Conservation (phyloP, 1,284 basidiomycete species). For the Pholiota adiposa region DNA sequence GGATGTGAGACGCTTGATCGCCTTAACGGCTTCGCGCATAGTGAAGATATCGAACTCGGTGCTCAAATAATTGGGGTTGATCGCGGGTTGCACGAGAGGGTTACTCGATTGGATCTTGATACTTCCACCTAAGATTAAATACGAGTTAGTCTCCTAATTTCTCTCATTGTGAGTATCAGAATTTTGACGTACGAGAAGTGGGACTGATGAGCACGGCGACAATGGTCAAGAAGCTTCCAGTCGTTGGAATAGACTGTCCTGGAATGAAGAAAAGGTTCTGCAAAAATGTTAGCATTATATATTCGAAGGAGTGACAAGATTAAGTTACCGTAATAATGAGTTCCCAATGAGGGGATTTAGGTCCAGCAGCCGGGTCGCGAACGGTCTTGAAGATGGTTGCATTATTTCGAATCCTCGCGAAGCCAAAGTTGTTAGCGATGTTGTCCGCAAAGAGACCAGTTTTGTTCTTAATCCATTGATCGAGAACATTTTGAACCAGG, state of each 20-base stretch:
- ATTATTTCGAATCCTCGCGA: conserved; percentile 28
- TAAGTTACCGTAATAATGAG: conserved; percentile 29
- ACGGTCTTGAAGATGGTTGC: conserved; percentile 23
- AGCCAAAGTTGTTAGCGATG: conserved; percentile 32
- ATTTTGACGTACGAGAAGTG: conserved; percentile 4
- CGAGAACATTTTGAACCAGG: conserved; percentile 20
- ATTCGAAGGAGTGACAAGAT: not conserved
- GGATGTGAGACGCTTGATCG: conserved; percentile 26
- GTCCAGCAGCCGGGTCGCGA: conserved; percentile 32
- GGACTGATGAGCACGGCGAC: conserved; percentile 4
- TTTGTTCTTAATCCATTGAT: conserved; percentile 22
- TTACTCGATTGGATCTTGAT: conserved; percentile 29
- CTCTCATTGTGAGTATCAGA: not conserved
- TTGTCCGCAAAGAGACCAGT: conserved; percentile 32
- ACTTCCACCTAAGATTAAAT: conserved; percentile 24
- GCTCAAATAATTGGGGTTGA: conserved; percentile 36
- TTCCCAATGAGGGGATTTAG: conserved; percentile 33
- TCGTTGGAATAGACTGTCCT: not conserved
- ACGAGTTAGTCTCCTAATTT: not conserved
- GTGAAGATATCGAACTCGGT: conserved; percentile 28
- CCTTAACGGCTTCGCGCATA: conserved; percentile 25
- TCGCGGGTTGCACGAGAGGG: conserved; percentile 38
- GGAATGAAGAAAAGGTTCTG: conserved; percentile 9
- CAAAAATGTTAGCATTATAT: not conserved
- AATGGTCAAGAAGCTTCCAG: conserved; percentile 6